Base-by-base conservation (phyloP, 257 asterid species). In the Ophiorrhiza pumila region DNA sequence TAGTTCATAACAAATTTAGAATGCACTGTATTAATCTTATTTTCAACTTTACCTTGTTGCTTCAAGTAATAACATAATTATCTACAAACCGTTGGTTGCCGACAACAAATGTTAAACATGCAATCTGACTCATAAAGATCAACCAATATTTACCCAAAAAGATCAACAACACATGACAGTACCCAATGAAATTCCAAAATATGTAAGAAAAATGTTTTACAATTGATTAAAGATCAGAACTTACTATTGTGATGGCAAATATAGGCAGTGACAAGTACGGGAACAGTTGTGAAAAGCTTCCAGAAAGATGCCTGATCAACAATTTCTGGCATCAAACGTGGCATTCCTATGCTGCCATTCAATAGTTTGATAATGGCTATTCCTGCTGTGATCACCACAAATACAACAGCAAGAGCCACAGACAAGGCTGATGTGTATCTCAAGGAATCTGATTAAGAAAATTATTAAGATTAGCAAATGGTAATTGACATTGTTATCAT, bases 371-470 rank as follows among this genome's bases (percentile, higher is more conserved):
- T 69, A 39, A 92, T 74, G 71, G 86, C 88, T 47, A 88, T 82
- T 80, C 93, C 97, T 22, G 91, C 95, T 80, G 89, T 85, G 80
- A 91, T 89, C 73, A 85, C 96, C 87, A 91, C 97, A 56, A 89
- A 88, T 37, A 84, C 86, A 75, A 89, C 80, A 45, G 96, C 97
- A 83, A 91, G 78, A 71, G 80, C 88, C 43, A 89, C 97, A 4
- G 97, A 89, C 84, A 91, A 70, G 25, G 96, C 97, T 55, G 97
- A 88, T 50, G 97, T 89, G 83, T 91, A 91, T 72, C 97, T 85
- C 90, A 91, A 76, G 58, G 97, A 91, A 89, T 91, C 97, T 89
- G 86, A 68, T 45, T 37, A 20, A 73, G 31, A 31, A 61, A 61
- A 35, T 65, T 39, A 73, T 32, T 6, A 34, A 60, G 31, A 53